Evolutionary conservation across 768 basidiomycete species (phyloP).

Genomic region (Holtermanniella nyarrowii): DNA sequence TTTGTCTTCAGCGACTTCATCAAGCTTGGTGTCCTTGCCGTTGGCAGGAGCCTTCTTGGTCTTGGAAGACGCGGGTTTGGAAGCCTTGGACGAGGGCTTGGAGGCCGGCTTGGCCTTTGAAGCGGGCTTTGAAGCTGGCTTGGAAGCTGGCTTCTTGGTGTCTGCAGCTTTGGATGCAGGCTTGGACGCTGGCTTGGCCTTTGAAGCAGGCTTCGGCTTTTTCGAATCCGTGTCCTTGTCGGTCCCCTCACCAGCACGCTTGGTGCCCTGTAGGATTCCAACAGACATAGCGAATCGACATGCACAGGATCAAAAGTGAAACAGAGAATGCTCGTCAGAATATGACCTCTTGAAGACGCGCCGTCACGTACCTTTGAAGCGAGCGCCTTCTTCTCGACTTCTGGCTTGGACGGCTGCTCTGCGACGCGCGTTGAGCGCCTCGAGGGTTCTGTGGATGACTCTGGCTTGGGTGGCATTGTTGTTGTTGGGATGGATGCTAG

Average conservation of each 20-base stretch:
- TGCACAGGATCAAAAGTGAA: no score
- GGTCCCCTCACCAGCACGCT: slow-evolving; percentile 13
- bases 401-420: not conserved
- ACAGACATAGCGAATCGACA: not conserved
- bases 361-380: slow-evolving; percentile 24
- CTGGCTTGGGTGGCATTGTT: slow-evolving; percentile 9
- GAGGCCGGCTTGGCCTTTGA: slow-evolving; percentile 5
- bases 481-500: not conserved
- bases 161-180: slow-evolving; percentile 1
- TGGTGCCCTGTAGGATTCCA: slow-evolving; percentile 6
- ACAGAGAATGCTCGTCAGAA: no score
- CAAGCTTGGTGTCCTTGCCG: slow-evolving; percentile 9
- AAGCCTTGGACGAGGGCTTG: slow-evolving; percentile 4
- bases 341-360: no score
- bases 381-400: slow-evolving; percentile 4
- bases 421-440: slow-evolving; percentile 8
- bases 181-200: slow-evolving; percentile 6
- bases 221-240: slow-evolving; percentile 8
- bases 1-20: slow-evolving; percentile 21
- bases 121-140: slow-evolving; percentile 11
- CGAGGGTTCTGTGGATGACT: slow-evolving; percentile 2
- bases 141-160: slow-evolving; percentile 7
- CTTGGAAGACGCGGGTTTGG: slow-evolving; percentile 14
- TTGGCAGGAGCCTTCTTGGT: not conserved
- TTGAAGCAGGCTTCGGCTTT: slow-evolving; percentile 14